Percentiles rank a stretch among this genome's conserved stretches.
Evolutionary conservation across 352 stramenopile species (phyloP).

Genomic region (Elongisporangium anandrum): DNA sequence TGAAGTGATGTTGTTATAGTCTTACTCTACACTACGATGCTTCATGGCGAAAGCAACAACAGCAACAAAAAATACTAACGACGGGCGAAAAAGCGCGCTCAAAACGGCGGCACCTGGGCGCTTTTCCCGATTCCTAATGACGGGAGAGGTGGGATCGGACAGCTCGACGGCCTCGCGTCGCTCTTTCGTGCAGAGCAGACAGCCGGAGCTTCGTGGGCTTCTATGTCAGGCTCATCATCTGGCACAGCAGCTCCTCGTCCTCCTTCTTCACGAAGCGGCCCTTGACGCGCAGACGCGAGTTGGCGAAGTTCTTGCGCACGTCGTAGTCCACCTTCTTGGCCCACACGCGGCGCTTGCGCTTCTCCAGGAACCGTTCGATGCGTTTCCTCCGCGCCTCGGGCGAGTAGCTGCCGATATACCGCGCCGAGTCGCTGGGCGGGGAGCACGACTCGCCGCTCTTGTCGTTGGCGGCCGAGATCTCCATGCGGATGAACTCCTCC

Average conservation of each 20-base stretch:
- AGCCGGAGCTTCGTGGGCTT: neutral
- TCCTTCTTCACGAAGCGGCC: conserved; percentile 99
- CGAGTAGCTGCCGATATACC: conserved; percentile 88
- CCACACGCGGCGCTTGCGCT: conserved; percentile 92
- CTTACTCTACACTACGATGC: neutral
- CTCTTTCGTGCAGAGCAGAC: neutral
- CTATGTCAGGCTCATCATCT: conserved; percentile 79
- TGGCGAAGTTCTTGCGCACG: conserved; percentile 98
- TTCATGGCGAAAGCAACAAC: neutral
- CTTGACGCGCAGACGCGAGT: conserved; percentile 96
- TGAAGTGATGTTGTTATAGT: neutral
- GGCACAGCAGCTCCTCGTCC: conserved; percentile 90
- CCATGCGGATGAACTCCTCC: conserved; percentile 79
- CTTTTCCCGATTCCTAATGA: neutral
- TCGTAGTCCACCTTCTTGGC: conserved; percentile 99
- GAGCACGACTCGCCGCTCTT: conserved; percentile 21
- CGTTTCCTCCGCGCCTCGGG: conserved; percentile 79
- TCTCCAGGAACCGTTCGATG: conserved; percentile 90
- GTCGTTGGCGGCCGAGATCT: conserved; percentile 68
- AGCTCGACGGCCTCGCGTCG: neutral
- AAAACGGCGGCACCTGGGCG: neutral
- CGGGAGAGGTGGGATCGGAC: neutral
- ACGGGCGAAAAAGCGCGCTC: neutral
- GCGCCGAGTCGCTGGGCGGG: conserved; percentile 26
- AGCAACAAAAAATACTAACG: neutral